phyloP scores from a whole-genome alignment of 2,329 filamentous ascomycete species.

The Colletotrichum destructivum region DNA sequence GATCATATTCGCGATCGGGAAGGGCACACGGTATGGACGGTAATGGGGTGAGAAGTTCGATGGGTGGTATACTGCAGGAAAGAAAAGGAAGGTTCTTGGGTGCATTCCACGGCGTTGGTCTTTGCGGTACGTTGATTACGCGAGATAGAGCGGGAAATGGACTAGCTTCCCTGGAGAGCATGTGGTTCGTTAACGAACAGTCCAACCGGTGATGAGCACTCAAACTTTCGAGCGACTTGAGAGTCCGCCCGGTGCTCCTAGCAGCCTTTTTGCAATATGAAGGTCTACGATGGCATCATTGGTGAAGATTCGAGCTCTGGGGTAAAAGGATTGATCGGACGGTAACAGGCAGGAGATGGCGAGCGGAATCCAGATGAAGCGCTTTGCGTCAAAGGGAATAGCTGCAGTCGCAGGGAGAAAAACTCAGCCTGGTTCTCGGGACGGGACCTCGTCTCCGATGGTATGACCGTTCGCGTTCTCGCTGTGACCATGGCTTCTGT shows the following conservation, averaged over 20 bases:
- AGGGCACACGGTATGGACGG: background rate
- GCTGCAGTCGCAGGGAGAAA: slow-evolving; percentile 47
- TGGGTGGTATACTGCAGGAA: slow-evolving; percentile 15
- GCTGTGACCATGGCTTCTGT: slow-evolving; percentile 51
- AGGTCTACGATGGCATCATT: background rate
- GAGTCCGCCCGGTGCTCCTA: background rate
- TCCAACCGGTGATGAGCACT: background rate
- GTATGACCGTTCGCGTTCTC: slow-evolving; percentile 51
- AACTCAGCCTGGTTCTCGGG: slow-evolving; percentile 62
- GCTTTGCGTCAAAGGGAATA: slow-evolving; percentile 47
- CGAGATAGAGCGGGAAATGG: background rate
- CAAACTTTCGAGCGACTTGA: background rate
- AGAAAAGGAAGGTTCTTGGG: background rate
- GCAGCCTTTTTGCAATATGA: background rate
- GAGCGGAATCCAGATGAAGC: slow-evolving; percentile 30
- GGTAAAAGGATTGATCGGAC: background rate
- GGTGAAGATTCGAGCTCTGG: background rate
- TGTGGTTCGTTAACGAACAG: too few relatives aligned
- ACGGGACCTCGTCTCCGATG: slow-evolving; percentile 50
- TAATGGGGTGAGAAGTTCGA: background rate
- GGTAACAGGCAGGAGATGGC: slow-evolving; percentile 24
- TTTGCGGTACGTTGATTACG: background rate
- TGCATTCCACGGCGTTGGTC: slow-evolving; percentile 34
- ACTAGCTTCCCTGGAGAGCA: background rate
- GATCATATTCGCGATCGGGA: slow-evolving; percentile 8